A percentile compares a stretch with the other conserved stretches of the same genome.
These are phyloP conservation scores for Favolaschia claudopus DNA, from an alignment of 768 basidiomycete species.

Conservation along the genomic window DNA sequence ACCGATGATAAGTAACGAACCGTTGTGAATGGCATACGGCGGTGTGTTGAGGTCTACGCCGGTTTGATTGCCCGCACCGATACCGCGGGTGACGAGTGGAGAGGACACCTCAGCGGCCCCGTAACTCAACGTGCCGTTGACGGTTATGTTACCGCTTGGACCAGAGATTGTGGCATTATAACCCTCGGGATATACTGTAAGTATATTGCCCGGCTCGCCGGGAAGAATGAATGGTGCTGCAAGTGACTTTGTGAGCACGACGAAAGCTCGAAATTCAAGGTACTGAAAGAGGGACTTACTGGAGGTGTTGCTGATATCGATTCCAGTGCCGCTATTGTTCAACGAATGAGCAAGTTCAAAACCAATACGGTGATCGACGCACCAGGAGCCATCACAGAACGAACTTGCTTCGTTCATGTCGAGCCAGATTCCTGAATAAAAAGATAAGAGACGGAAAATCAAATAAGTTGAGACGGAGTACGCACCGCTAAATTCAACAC, in stretches of 20 bases:
- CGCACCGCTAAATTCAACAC: slow-evolving; percentile 53
- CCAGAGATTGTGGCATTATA: slow-evolving; percentile 70
- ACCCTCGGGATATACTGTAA: slow-evolving; percentile 74
- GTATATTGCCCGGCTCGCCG: slow-evolving; percentile 58
- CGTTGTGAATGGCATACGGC: slow-evolving; percentile 78
- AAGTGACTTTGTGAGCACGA: neutral
- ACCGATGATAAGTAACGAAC: slow-evolving; percentile 40
- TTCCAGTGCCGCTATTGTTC: slow-evolving; percentile 58
- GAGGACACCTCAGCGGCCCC: slow-evolving; percentile 20
- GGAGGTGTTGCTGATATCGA: slow-evolving; percentile 59
- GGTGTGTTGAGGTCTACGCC: slow-evolving; percentile 62
- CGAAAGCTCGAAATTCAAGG: neutral
- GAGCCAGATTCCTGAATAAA: slow-evolving; percentile 65
- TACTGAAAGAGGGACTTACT: neutral
- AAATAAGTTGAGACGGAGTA: neutral
- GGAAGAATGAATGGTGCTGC: slow-evolving; percentile 60
- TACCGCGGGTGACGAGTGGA: slow-evolving; percentile 47
- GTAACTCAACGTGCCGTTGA: slow-evolving; percentile 70
- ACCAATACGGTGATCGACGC: slow-evolving; percentile 15
- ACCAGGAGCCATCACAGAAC: slow-evolving; percentile 71
- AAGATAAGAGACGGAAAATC: neutral
- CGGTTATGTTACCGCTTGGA: slow-evolving; percentile 77
- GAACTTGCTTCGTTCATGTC: slow-evolving; percentile 76
- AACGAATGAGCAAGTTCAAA: slow-evolving; percentile 12
- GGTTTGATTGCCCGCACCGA: slow-evolving; percentile 58